A percentile compares a stretch with the other conserved stretches of the same genome.
Conservation (phyloP, 2,329 filamentous ascomycete genomes). For the Colletotrichum sansevieriae region DNA sequence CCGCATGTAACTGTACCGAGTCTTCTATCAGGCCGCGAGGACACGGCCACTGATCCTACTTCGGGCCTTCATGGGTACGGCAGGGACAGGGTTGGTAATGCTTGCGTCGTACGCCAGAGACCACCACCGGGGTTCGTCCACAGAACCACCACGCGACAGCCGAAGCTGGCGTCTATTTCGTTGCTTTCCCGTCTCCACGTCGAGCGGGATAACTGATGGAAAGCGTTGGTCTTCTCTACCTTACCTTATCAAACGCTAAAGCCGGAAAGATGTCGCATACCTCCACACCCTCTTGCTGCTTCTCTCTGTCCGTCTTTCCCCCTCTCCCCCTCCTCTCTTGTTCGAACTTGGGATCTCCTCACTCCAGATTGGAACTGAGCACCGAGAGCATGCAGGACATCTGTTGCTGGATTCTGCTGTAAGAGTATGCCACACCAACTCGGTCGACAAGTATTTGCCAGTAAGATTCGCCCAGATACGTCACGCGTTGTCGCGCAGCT, state of each 20-base stretch:
- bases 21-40: slow-evolving; percentile 24
- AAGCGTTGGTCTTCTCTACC: neutral
- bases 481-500: slow-evolving; percentile 36
- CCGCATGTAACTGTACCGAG: slow-evolving; percentile 31
- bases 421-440: slow-evolving; percentile 25
- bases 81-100: slow-evolving; percentile 24
- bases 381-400: slow-evolving; percentile 32
- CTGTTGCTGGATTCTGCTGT: slow-evolving; percentile 20
- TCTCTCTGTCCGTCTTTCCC: slow-evolving; percentile 19
- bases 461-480: slow-evolving; percentile 34
- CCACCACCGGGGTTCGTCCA: neutral
- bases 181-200: slow-evolving; percentile 30
- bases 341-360: slow-evolving; percentile 11
- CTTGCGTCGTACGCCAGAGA: slow-evolving; percentile 26
- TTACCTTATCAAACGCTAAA: slow-evolving; percentile 34
- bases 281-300: slow-evolving; percentile 31
- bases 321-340: slow-evolving; percentile 18
- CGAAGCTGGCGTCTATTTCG: slow-evolving; percentile 7
- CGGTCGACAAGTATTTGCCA: slow-evolving; percentile 29
- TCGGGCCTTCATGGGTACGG: slow-evolving; percentile 35
- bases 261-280: slow-evolving; percentile 30
- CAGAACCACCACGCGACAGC: neutral
- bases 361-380: slow-evolving; percentile 13
- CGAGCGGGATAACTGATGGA: slow-evolving; percentile 24
- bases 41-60: slow-evolving; percentile 2